phyloP scores from a whole-genome alignment of 495 filamentous ascomycete species.

The Neurospora sp. region DNA sequence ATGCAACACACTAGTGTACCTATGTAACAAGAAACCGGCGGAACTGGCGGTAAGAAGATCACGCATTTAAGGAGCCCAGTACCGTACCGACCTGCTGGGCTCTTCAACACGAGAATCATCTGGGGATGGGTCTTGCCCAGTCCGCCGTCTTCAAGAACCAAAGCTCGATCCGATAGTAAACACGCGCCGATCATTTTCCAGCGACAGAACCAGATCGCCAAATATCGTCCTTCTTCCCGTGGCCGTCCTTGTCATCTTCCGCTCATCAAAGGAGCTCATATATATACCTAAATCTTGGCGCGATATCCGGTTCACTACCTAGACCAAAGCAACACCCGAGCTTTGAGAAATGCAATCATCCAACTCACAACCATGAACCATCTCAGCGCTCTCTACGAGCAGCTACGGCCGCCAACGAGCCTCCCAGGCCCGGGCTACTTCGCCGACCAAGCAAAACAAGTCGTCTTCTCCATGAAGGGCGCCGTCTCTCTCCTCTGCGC shows the following conservation, averaged over 20 bases:
- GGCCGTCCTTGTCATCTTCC: not conserved
- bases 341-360: not conserved
- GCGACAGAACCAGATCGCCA: not conserved
- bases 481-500: slow-evolving; percentile 12
- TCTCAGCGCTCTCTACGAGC: not conserved
- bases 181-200: not conserved
- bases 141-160: not conserved
- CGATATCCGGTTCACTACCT: not conserved
- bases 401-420: not conserved
- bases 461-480: slow-evolving; percentile 8
- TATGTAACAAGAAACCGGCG: not conserved
- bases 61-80: not conserved
- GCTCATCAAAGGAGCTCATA: not conserved
- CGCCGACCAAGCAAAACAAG: slow-evolving; percentile 2
- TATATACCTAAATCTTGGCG: not conserved
- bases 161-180: not conserved
- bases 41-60: not conserved
- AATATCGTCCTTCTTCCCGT: not conserved
- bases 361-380: not conserved
- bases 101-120: not conserved
- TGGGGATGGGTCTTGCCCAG: not conserved
- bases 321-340: not conserved
- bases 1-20: not conserved
- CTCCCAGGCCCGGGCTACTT: not conserved
- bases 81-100: not conserved